Evolutionary conservation across 805 yeast genomes (phyloP), one percentile per base, ranked within the genome.

Genomic region (Candida arabinofermentans): DNA sequence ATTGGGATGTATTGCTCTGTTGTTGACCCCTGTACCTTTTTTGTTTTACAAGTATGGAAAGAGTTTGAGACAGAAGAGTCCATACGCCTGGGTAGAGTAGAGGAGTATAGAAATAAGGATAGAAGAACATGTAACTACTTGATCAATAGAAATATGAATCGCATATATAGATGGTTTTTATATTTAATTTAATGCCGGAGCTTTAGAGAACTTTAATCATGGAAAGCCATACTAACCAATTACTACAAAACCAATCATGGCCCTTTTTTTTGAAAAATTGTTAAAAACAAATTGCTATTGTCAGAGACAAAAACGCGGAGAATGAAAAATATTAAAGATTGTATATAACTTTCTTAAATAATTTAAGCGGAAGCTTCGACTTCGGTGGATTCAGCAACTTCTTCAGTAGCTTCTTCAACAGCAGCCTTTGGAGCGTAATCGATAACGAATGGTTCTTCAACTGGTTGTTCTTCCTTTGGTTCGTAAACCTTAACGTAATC

Each of bases 401-500:
- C 70, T 48, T 57, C 66, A 51, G 62, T 64, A 47, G 53, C 66
- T 46, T 64, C 71, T 48, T 54, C 69, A 46, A 54, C 69, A 37
- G 53, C 58, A 38, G 42, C 55, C 42, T 48, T 64, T 46, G 66
- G 68, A 62, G 66, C 72, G 87, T 86, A 83, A 69, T 79, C 79
- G 70, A 79, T 83, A 68, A 86, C 96, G 58, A 79, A 70, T 68
- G 96, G 95, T 66, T 82, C 88, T 59, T 79, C 75, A 63, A 84
- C 72, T 54, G 70, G 74, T 69, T 81, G 87, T 67, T 90, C 96
- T 66, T 89, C 96, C 85, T 90, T 90, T 74, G 96, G 96, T 71
- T 87, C 96, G 62, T 79, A 70, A 66, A 90, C 84, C 72, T 80
- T 78, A 71, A 90, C 96, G 72, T 83, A 88, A 74, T 90, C 97